Conservation (phyloP, 805 yeast species). For the Lachancea lanzarotensis region DNA sequence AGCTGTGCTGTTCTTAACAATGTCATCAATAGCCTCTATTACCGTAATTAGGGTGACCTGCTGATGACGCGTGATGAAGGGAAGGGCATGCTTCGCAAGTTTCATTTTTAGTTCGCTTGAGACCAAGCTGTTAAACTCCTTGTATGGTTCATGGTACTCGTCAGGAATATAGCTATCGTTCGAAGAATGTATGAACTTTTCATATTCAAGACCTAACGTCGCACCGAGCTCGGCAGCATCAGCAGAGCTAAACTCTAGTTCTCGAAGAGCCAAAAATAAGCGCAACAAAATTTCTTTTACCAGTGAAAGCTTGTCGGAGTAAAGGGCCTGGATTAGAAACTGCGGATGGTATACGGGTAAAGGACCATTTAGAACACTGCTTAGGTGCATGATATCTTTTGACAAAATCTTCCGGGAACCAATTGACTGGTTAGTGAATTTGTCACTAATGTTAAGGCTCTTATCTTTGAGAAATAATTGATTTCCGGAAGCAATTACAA, state of each 20-base stretch:
- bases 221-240: constrained; percentile 29
- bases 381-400: constrained; percentile 57
- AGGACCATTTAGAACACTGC: constrained; percentile 78
- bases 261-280: constrained; percentile 49
- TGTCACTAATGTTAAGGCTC: constrained; percentile 48
- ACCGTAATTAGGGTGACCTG: constrained; percentile 75
- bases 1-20: constrained; percentile 36
- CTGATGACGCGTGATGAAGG: constrained; percentile 83
- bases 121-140: constrained; percentile 37
- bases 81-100: constrained; percentile 59
- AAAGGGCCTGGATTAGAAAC: constrained; percentile 65
- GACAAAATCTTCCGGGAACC: constrained; percentile 53
- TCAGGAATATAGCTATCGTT: constrained; percentile 23
- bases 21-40: constrained; percentile 54
- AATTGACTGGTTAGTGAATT: constrained; percentile 45
- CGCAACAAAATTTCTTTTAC: constrained; percentile 52
- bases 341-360: constrained; percentile 90
- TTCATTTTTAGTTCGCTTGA: constrained; percentile 49
- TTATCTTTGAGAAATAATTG: constrained; percentile 81
- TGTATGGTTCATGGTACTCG: constrained; percentile 35
- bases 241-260: constrained; percentile 40
- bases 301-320: constrained; percentile 49
- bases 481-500: constrained; percentile 84
- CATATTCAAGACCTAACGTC: constrained; percentile 24
- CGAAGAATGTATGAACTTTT: constrained; percentile 22